Percentiles rank a stretch among this genome's conserved stretches.
Conservation (phyloP, 2,329 filamentous ascomycete genomes). For the Fusarium fujikuroi region DNA sequence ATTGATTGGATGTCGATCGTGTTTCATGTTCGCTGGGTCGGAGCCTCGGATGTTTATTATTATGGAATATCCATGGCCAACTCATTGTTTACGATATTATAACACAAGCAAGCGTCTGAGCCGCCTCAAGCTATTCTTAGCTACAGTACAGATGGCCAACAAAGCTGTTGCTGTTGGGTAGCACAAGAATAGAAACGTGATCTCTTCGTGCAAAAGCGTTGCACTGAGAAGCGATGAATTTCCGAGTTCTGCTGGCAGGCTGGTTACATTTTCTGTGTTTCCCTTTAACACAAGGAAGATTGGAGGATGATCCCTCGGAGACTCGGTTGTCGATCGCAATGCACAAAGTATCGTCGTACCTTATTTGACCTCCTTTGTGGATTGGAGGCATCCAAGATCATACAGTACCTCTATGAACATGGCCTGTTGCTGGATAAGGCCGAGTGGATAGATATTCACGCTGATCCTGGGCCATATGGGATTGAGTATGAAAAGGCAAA, state of each 20-base stretch:
- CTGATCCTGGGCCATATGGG: background rate
- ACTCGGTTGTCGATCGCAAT: constrained; percentile 30
- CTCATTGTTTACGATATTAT: background rate
- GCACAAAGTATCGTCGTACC: constrained; percentile 8
- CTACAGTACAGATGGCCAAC: background rate
- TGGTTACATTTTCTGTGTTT: constrained; percentile 14
- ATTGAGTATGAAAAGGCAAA: background rate
- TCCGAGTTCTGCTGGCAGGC: background rate
- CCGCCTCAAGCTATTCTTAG: constrained; percentile 11
- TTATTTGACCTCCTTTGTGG: background rate
- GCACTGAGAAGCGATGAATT: constrained; percentile 2
- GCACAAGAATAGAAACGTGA: constrained; percentile 23
- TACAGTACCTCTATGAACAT: background rate
- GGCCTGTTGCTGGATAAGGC: background rate
- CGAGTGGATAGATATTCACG: background rate
- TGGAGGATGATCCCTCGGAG: background rate
- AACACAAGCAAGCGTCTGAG: background rate
- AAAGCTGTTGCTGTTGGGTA: constrained; percentile 9
- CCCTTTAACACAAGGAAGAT: background rate
- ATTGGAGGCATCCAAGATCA: background rate
- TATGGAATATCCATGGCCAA: constrained; percentile 1
- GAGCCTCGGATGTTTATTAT: constrained; percentile 21
- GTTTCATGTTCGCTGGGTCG: constrained; percentile 30
- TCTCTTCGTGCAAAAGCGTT: constrained; percentile 1
- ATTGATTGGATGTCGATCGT: constrained; percentile 31